Conservation (phyloP, 2,329 filamentous ascomycete genomes). For the Trichophyton benhamiae region DNA sequence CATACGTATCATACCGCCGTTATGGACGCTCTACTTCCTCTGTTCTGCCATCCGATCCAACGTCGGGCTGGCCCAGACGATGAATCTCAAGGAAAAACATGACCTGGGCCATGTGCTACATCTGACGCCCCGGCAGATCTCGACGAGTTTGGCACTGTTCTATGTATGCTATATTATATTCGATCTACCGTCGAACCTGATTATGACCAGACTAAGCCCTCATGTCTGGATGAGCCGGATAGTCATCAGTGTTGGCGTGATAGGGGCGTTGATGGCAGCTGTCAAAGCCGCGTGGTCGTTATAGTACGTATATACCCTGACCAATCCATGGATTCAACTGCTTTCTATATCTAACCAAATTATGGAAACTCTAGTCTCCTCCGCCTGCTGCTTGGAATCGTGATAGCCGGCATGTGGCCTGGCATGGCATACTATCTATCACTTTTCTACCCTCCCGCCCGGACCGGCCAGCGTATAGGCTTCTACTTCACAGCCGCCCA, state of each 20-base stretch:
- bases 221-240: slow-evolving; percentile 88
- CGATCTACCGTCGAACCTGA: slow-evolving; percentile 73
- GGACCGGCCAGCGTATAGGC: slow-evolving; percentile 77
- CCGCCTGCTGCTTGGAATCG: slow-evolving; percentile 69
- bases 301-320: slow-evolving; percentile 41
- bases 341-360: neutral
- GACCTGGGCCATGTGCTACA: slow-evolving; percentile 61
- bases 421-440: slow-evolving; percentile 90
- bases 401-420: slow-evolving; percentile 90
- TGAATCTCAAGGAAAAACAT: slow-evolving; percentile 62
- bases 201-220: slow-evolving; percentile 76
- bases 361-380: slow-evolving; percentile 43
- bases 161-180: slow-evolving; percentile 89
- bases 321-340: neutral
- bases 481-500: slow-evolving; percentile 83
- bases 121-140: slow-evolving; percentile 63
- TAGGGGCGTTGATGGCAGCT: slow-evolving; percentile 71
- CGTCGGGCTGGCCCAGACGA: slow-evolving; percentile 86
- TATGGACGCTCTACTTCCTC: slow-evolving; percentile 84
- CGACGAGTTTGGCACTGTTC: slow-evolving; percentile 73
- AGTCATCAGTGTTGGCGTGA: slow-evolving; percentile 72
- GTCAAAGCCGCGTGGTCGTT: slow-evolving; percentile 74
- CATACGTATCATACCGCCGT: slow-evolving; percentile 54
- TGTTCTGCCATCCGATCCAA: slow-evolving; percentile 87
- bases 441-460: slow-evolving; percentile 77